Evolutionary conservation across 78 protist species (phyloP).

Genomic region (Capsaspora owczarzaki): DNA sequence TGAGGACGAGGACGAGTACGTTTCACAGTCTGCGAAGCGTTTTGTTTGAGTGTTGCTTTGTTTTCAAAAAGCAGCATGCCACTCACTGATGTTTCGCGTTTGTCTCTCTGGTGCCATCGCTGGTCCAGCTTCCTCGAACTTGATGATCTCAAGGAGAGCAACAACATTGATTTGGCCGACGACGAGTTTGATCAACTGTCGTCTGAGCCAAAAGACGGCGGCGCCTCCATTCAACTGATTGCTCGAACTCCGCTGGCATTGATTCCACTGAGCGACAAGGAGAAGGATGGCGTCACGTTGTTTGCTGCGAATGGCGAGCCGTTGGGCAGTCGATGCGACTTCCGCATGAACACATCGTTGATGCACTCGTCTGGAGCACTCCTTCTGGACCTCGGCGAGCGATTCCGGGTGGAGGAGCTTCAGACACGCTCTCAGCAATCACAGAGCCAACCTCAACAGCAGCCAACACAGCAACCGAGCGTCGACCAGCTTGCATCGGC

Average conservation of each 20-base stretch:
- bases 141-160: slow-evolving; percentile 3
- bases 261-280: no score
- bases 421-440: neutral
- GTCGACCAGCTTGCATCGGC: neutral
- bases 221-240: neutral
- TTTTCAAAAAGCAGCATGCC: no score
- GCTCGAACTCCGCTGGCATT: neutral
- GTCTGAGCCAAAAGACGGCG: no score
- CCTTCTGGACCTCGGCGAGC: neutral
- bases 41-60: no score
- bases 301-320: neutral
- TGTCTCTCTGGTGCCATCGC: neutral
- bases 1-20: neutral
- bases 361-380: slow-evolving; percentile 5
- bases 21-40: no score
- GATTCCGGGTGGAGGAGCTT: neutral
- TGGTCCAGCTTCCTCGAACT: slow-evolving; percentile 4
- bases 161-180: neutral
- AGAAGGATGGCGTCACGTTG: neutral
- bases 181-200: neutral
- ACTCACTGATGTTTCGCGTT: no score
- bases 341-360: neutral
- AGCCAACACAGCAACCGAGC: neutral
- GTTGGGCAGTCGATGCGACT: neutral
- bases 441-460: neutral